Conservation (phyloP, 2,329 filamentous ascomycete genomes). For the Bipolaris bicolor region DNA sequence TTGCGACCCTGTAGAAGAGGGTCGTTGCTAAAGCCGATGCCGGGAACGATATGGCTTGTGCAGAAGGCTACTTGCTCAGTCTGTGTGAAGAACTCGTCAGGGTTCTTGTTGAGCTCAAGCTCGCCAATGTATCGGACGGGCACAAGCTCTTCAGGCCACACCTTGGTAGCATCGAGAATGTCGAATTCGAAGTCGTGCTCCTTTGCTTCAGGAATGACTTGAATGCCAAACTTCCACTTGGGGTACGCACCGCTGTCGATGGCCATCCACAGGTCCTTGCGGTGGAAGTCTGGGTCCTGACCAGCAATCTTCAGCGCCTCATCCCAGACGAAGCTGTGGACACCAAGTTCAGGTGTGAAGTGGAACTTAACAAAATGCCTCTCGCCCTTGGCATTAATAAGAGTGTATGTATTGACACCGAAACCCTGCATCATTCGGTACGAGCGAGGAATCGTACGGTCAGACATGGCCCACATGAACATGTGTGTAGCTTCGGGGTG, state of each 20-base stretch:
- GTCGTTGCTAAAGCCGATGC: constrained; percentile 78
- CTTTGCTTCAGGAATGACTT: constrained; percentile 72
- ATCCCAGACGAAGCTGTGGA: constrained; percentile 79
- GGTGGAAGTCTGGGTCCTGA: constrained; percentile 77
- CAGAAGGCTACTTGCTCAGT: constrained; percentile 86
- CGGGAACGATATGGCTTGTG: constrained; percentile 78
- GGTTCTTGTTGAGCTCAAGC: constrained; percentile 77
- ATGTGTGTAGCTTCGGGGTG: constrained; percentile 78
- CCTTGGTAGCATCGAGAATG: constrained; percentile 82
- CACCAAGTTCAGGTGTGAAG: constrained; percentile 75
- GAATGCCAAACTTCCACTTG: constrained; percentile 84
- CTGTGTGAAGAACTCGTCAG: constrained; percentile 82
- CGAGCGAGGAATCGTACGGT: constrained; percentile 73
- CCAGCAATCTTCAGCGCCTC: constrained; percentile 72
- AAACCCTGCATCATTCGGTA: constrained; percentile 89
- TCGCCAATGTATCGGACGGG: constrained; percentile 80
- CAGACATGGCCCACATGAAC: constrained; percentile 80
- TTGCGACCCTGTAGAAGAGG: constrained; percentile 77
- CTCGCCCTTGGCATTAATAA: constrained; percentile 71
- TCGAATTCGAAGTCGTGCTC: constrained; percentile 85
- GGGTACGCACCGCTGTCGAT: constrained; percentile 74
- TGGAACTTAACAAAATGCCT: constrained; percentile 79
- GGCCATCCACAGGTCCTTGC: constrained; percentile 76
- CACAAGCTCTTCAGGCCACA: constrained; percentile 80
- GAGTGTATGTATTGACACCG: constrained; percentile 78